A percentile compares a stretch with the other conserved stretches of the same genome.
Evolutionary conservation across 2,329 filamentous ascomycete species (phyloP).

Genomic region (Sporothrix variecibatus): DNA sequence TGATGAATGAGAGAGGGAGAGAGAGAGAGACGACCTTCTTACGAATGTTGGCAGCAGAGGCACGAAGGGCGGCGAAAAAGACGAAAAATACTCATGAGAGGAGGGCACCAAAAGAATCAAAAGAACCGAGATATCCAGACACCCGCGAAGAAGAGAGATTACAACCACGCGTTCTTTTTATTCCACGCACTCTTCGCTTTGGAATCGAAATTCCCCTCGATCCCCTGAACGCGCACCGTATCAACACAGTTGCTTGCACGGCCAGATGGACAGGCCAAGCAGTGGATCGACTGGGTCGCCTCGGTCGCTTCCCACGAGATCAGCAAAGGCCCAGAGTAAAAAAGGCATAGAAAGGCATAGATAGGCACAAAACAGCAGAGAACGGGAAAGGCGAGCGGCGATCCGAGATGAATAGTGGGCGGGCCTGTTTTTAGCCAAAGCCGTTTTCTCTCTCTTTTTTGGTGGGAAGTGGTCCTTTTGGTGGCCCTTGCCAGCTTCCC

Average conservation of each 20-base stretch:
- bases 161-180: constrained; percentile 8
- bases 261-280: background rate
- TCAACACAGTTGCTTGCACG: constrained; percentile 4
- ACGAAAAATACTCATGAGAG: background rate
- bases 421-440: background rate
- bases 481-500: background rate
- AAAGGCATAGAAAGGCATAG: background rate
- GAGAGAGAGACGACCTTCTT: background rate
- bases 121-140: background rate
- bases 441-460: background rate
- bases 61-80: background rate
- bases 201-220: background rate
- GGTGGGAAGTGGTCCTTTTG: background rate
- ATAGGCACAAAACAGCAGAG: background rate
- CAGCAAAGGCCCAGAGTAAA: background rate
- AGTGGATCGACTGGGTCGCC: constrained; percentile 9
- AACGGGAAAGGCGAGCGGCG: constrained; percentile 9
- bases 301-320: constrained; percentile 10
- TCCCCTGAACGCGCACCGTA: constrained; percentile 9
- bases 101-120: background rate
- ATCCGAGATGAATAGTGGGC: constrained; percentile 22
- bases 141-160: background rate
- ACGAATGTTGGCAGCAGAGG: background rate
- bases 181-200: background rate
- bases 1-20: background rate